Conservation (phyloP, 1,284 basidiomycete genomes). For the Tilletia walkeri region DNA sequence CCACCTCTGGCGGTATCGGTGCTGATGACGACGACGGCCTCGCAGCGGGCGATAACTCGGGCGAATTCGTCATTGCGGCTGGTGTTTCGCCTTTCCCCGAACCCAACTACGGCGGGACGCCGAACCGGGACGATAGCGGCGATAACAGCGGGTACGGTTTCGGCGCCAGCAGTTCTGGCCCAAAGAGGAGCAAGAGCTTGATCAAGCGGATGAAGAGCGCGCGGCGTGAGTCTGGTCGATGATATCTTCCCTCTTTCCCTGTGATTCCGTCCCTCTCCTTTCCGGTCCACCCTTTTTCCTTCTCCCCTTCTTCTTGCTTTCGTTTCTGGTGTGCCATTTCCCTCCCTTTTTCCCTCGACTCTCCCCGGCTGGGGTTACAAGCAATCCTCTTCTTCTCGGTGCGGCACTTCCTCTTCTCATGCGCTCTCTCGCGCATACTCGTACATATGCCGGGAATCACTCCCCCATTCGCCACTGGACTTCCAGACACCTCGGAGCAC, state of each 20-base stretch:
- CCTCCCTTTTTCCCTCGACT: neutral
- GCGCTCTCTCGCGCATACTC: neutral
- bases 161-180: slow-evolving; percentile 22
- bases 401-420: neutral
- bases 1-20: neutral
- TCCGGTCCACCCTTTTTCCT: neutral
- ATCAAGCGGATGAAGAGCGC: slow-evolving; percentile 44
- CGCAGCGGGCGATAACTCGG: neutral
- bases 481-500: too few relatives aligned
- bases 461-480: too few relatives aligned
- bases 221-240: slow-evolving; percentile 30
- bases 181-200: slow-evolving; percentile 45
- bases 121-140: slow-evolving; percentile 16
- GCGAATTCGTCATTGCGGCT: slow-evolving; percentile 4
- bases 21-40: neutral
- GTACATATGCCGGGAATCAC: too few relatives aligned
- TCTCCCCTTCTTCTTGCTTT: neutral
- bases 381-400: neutral
- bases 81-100: slow-evolving; percentile 45
- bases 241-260: neutral
- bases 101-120: slow-evolving; percentile 31
- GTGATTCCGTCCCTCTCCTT: neutral
- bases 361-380: neutral
- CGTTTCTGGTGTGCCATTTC: neutral
- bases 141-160: neutral